Evolutionary conservation across 2,329 filamentous ascomycete species (phyloP), one percentile per base, ranked within the genome.

Genomic region (Alternaria ventricosa): DNA sequence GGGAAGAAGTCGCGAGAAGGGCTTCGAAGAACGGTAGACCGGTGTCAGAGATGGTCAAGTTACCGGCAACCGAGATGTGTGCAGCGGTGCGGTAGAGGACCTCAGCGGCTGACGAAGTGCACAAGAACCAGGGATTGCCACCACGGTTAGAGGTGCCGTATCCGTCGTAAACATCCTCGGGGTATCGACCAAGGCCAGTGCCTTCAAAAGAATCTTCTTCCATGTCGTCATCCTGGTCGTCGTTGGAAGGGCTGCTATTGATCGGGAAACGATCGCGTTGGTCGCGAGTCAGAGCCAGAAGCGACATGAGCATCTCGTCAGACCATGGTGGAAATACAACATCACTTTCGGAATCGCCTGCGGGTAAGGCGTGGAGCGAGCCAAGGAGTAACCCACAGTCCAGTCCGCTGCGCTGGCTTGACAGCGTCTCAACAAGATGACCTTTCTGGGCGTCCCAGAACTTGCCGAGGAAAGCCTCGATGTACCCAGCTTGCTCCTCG

Each of bases 91-190:
- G 78, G 70, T 79, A 83, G 6, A 83, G 68, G 47, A 82, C 64
- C 46, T 81, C 75, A 6, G 82, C 77, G 2, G 80, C 80, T n/a
- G 75, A 74, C 9, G 77, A 74, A 5, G 81, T 83, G 72, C 80
- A 82, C 8, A 83, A 73, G 64, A 82, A 83, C 80, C 80, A 82
- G 6, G 80, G 80, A 51, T 82, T 80, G 18, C 80, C 80, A 46
- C 70, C 73, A 11, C 63, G 67, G 12, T 57, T 46, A 5, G 72
- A 70, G 33, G 64, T 79, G 28, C 70, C 71, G 62, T 80, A 79
- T 18, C 80, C 80, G 66, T 81, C 72, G 67, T 82, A 82, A 0
- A 75, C 71, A 65, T 83, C 82, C 71, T 83, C 82, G 1, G 81
- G 80, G 62, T 83, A 83, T 47, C 82, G 75, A 18, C 82, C 82